Conservation (phyloP, 1,284 basidiomycete genomes). For the Rhodotorula sp. region DNA sequence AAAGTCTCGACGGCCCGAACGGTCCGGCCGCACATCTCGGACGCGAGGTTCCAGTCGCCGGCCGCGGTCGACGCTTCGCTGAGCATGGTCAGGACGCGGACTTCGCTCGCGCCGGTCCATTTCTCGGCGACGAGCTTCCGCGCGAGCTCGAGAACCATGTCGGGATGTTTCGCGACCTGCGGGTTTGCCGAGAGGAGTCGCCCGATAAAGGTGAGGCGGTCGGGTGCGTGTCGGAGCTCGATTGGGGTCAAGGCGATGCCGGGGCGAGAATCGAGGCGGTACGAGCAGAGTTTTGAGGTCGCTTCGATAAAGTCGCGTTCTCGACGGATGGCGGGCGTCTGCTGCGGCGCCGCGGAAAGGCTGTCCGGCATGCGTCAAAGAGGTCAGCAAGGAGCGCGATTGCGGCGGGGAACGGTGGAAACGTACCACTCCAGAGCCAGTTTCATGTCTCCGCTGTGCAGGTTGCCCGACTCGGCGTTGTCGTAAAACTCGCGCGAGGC, state of each 20-base stretch:
- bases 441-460: constrained; percentile 90
- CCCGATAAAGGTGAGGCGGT: constrained; percentile 72
- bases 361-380: constrained; percentile 51
- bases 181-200: constrained; percentile 74
- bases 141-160: constrained; percentile 82
- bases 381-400: too few species aligned
- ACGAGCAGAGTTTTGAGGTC: constrained; percentile 78
- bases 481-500: constrained; percentile 87
- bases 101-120: constrained; percentile 65
- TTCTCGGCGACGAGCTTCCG: constrained; percentile 76
- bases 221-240: constrained; percentile 82
- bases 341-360: constrained; percentile 63
- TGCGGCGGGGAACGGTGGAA: neutral
- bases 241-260: constrained; percentile 78
- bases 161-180: constrained; percentile 81
- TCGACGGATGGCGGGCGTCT: constrained; percentile 61
- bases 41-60: constrained; percentile 72
- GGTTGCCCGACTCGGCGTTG: constrained; percentile 84
- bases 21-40: constrained; percentile 69
- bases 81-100: constrained; percentile 81
- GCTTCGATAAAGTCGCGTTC: constrained; percentile 94
- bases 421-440: constrained; percentile 84
- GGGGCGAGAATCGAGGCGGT: constrained; percentile 66
- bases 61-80: constrained; percentile 74
- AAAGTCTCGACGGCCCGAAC: constrained; percentile 61